phyloP scores from a whole-genome alignment of 371 early-diverging fungal genomes.

The Mucor piriformis region DNA sequence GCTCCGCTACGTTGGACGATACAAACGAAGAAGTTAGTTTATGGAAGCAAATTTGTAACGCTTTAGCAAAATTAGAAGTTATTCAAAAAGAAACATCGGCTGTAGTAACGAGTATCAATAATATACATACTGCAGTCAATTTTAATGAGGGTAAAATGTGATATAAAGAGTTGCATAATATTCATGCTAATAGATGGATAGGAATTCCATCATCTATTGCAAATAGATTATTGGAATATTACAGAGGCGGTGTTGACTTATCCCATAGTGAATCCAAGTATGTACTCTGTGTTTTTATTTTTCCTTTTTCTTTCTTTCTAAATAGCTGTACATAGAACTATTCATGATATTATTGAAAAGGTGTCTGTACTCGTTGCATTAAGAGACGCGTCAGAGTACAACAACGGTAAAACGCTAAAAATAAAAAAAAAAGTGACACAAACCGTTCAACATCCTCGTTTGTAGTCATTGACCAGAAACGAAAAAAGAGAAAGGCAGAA shows the following conservation, averaged over 20 bases:
- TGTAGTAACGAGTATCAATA: conserved; percentile 46
- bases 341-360: conserved; percentile 60
- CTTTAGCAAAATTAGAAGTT: conserved; percentile 49
- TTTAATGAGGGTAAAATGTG: conserved; percentile 47
- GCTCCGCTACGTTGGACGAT: conserved; percentile 54
- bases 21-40: conserved; percentile 56
- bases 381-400: conserved; percentile 55
- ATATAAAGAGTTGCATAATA: conserved; percentile 1
- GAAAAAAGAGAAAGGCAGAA: conserved; percentile 72
- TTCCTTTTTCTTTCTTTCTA: neutral
- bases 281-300: neutral
- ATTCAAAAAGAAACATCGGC: conserved; percentile 50
- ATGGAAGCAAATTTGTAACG: conserved; percentile 59
- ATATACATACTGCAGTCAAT: conserved; percentile 36
- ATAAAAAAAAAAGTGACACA: neutral
- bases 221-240: conserved; percentile 38
- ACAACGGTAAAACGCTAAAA: conserved; percentile 26
- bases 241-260: conserved; percentile 42
- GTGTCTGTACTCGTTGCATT: conserved; percentile 56
- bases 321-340: conserved; percentile 34
- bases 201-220: conserved; percentile 35
- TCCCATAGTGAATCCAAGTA: conserved; percentile 49
- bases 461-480: conserved; percentile 52
- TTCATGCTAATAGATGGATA: conserved; percentile 17
- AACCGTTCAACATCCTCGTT: neutral